A percentile compares a stretch with the other conserved stretches of the same genome.
Evolutionary conservation across 441 rosid species (phyloP).

Genomic region (Pelargonium australe): DNA sequence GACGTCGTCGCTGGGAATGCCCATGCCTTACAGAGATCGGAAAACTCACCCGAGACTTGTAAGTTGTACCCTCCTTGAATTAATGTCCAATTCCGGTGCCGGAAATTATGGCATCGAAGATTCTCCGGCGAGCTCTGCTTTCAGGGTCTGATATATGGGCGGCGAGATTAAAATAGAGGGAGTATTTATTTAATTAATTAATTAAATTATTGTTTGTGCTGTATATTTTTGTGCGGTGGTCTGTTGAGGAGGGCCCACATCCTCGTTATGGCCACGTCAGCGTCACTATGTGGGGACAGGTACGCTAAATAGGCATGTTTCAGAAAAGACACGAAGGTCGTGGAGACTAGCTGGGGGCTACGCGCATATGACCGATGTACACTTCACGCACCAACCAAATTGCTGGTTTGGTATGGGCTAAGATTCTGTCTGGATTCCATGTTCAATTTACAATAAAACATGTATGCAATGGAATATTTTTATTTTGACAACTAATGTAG

Average conservation of each 20-base stretch:
- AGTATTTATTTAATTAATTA: not conserved
- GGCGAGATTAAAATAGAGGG: not conserved
- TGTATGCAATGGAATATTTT: too few relatives aligned
- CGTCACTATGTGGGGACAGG: not conserved
- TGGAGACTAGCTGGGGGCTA: too few relatives aligned
- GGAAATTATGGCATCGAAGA: not conserved
- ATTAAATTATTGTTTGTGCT: not conserved
- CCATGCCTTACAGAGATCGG: slow-evolving; percentile 26
- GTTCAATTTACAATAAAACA: too few relatives aligned
- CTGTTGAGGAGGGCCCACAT: slow-evolving; percentile 6
- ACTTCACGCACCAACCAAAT: too few relatives aligned
- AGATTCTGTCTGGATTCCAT: too few relatives aligned
- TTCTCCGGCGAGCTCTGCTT: not conserved
- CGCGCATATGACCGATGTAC: too few relatives aligned
- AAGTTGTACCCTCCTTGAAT: too few relatives aligned
- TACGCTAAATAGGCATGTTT: not conserved
- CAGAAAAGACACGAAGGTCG: too few relatives aligned
- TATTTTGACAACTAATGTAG: too few relatives aligned
- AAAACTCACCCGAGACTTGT: not conserved
- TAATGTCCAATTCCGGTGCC: not conserved
- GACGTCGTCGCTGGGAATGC: slow-evolving; percentile 45
- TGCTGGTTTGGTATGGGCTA: too few relatives aligned
- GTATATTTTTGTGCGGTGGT: not conserved
- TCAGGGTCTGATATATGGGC: not conserved
- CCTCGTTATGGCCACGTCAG: slow-evolving; percentile 1